phyloP scores from a whole-genome alignment of 2,329 filamentous ascomycete genomes.

The Thyridium curvatum region DNA sequence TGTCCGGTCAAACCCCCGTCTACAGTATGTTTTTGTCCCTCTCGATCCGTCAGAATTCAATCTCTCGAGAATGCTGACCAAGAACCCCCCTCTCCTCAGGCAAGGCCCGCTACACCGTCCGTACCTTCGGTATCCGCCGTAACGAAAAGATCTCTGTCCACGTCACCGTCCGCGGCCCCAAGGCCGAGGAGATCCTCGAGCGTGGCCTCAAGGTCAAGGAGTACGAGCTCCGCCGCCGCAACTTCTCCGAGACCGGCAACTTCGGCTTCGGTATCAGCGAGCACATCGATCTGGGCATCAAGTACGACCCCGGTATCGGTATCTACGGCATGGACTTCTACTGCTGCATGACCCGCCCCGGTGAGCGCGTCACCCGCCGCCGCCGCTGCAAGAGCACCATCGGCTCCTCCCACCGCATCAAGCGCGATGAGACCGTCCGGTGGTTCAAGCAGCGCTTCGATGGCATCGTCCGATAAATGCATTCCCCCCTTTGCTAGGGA shows the following conservation, averaged over 20 bases:
- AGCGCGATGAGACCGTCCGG: constrained; percentile 90
- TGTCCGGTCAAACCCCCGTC: constrained; percentile 98
- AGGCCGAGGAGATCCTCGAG: constrained; percentile 99
- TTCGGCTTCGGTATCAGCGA: constrained; percentile 99
- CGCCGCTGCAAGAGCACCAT: constrained; percentile 83
- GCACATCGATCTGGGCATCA: constrained; percentile 99
- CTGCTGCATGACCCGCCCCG: constrained; percentile 99
- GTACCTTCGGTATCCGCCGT: constrained; percentile 99
- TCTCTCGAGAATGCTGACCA: not conserved
- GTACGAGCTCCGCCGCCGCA: constrained; percentile 98
- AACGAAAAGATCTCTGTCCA: constrained; percentile 99
- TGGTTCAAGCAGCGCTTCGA: constrained; percentile 93
- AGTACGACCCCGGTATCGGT: constrained; percentile 97
- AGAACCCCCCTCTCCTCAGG: constrained; percentile 38
- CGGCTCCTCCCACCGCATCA: constrained; percentile 87
- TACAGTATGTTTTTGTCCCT: constrained; percentile 59
- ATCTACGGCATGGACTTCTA: constrained; percentile 99
- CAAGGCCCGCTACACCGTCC: constrained; percentile 99
- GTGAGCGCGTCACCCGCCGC: constrained; percentile 95
- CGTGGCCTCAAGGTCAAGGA: constrained; percentile 99
- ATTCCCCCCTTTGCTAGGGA: constrained; percentile 15
- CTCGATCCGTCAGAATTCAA: not conserved
- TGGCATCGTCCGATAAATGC: constrained; percentile 92
- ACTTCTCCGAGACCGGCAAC: constrained; percentile 99
- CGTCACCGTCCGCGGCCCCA: constrained; percentile 96